phyloP scores from a whole-genome alignment of 164 flowering plant species.

The Nymphaea colorata region DNA sequence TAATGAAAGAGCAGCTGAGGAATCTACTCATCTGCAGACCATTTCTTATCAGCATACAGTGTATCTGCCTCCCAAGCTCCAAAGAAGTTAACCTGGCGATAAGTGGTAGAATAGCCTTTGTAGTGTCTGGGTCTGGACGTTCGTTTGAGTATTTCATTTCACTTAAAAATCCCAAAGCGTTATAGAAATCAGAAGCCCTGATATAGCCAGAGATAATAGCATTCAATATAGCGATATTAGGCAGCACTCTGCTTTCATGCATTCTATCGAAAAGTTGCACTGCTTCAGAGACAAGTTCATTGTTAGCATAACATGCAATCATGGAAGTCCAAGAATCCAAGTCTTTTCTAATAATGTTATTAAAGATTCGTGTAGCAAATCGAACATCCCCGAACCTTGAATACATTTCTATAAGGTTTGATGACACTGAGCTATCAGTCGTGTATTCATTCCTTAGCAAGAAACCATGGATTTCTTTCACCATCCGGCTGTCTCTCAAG shows the following conservation, averaged over 20 bases:
- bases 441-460: constrained; percentile 5
- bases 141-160: constrained; percentile 15
- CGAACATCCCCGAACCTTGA: constrained; percentile 12
- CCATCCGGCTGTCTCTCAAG: constrained; percentile 7
- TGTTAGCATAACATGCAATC: constrained; percentile 17
- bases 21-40: constrained; percentile 12
- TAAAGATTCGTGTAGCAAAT: constrained; percentile 14
- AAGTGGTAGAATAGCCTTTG: constrained; percentile 11
- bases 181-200: constrained; percentile 7
- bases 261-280: constrained; percentile 10
- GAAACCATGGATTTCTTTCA: constrained; percentile 13
- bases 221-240: constrained; percentile 14
- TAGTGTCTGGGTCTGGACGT: constrained; percentile 7
- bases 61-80: constrained; percentile 19
- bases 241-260: constrained; percentile 12
- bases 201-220: constrained; percentile 12
- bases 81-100: constrained; percentile 5
- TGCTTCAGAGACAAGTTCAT: constrained; percentile 10
- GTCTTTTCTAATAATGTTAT: constrained; percentile 6
- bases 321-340: constrained; percentile 18
- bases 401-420: constrained; percentile 13
- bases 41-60: constrained; percentile 12
- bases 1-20: constrained; percentile 16
- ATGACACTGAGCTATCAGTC: constrained; percentile 6
- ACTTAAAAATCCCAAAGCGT: constrained; percentile 15